Evolutionary conservation across 129 eudicot species (phyloP), one percentile per base, ranked within the genome.

Genomic region (Artemisia argyi): DNA sequence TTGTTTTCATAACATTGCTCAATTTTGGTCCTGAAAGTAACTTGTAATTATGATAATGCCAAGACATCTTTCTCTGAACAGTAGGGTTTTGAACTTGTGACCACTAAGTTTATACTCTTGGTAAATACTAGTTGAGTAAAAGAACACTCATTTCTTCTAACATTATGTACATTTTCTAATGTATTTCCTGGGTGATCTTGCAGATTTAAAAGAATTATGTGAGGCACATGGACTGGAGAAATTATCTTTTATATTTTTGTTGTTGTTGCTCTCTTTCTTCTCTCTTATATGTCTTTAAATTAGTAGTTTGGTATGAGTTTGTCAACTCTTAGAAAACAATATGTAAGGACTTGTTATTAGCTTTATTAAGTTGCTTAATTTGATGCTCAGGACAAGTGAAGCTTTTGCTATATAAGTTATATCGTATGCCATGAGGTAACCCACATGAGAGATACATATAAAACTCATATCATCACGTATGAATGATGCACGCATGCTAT

Each of bases 371-470:
- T 28, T 15, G 22, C 48, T 14, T 30, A 32, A 62, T 62, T 39
- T 39, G 46, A 62, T 62, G 39, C 20, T 28, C n/a, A 28, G 67
- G 49, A 62, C 49, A 62, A 62, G 18, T 62, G 11, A 46, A 32
- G 16, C 24, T 63, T 63, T 62, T 19, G 65, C 26, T 64, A 12
- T 47, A 46, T 66, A 61, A 24, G 13, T 39, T 61, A 61, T 13
- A 28, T 61, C 32, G 35, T 42, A 42, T 63, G 68, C 50, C 50
- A 63, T 66, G 71, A 48, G 71, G 71, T 66, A 66, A 66, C 39
- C 71, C 56, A 22, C 71, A 66, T 66, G 58, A 66, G 35, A 19
- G 24, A 30, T 26, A 62, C 48, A 62, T 35, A 26, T 24, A 59
- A 12, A 59, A 62, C 7, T 67, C 46, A 49, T 66, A 48, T 68